Base-by-base conservation (phyloP, 495 filamentous ascomycete species). In the Annulohypoxylon stygium region DNA sequence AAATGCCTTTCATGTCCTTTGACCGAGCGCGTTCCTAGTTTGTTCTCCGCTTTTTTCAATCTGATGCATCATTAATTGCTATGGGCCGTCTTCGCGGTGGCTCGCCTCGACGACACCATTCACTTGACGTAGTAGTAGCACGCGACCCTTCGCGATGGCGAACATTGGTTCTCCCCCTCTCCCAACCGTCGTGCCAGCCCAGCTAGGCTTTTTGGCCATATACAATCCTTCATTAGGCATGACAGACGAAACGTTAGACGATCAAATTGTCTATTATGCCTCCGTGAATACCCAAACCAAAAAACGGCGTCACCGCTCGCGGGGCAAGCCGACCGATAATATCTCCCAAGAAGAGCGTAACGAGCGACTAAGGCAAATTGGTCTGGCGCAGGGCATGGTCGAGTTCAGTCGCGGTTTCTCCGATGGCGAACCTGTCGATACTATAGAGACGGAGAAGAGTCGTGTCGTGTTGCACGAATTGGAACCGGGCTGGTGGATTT, bases 321-420 rank as follows among this genome's bases (percentile, higher is more conserved):
- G 79, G 45, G 82, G 72, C 79, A 83, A 74, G 77, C 78, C 66
- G 41, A 84, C 62, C 6, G 77, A 81, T 11, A 82, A 77, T 48
- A 69, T 86, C 4, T 81, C 81, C 16, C 86, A 86, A 45, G 88
- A 92, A 73, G 86, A 92, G 60, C 87, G 86, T 67, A 97, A 98
- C 78, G 91, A 95, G 82, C 90, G 88, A 70, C 81, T 98, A 75
- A 88, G 97, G 69, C 93, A 97, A 82, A 93, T 99, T 79, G 96
- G 96, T n/a, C 88, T 99, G 71, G 97, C 96, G 60, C 96, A 99
- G 84, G 96, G 94, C 61, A 97, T 98, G 89, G 93, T 97, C 66
- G 92, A 91, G 80, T 98, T 99, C 82, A 92, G 93, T 70, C 92
- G 91, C 71, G 92, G 90, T 70, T 98, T 98, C 78, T 93, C 94